A percentile compares a stretch with the other conserved stretches of the same genome.
phyloP scores from a whole-genome alignment of 108 stramenopile genomes.

The Poteriospumella lacustris region DNA sequence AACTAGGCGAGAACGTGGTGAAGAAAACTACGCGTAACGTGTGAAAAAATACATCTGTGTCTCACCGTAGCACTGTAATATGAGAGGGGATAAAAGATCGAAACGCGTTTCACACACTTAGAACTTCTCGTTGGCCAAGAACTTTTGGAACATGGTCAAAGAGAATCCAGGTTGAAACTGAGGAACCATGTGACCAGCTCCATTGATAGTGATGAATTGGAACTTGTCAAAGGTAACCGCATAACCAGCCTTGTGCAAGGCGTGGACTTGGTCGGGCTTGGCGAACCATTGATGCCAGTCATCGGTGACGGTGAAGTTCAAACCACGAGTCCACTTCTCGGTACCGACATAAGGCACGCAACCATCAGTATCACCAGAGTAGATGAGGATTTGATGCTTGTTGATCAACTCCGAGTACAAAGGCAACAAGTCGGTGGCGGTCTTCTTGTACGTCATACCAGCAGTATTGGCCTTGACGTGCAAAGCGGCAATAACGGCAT shows the following conservation, averaged over 20 bases:
- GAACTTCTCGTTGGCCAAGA: conserved; percentile 14
- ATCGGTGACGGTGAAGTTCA: conserved; percentile 11
- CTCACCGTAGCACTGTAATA: too few species aligned
- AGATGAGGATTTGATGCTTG: conserved; percentile 17
- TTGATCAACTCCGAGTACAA: conserved; percentile 10
- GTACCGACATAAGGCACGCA: conserved; percentile 20
- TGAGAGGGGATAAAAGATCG: too few species aligned
- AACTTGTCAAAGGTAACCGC: conserved; percentile 21
- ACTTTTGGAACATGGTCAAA: conserved; percentile 1
- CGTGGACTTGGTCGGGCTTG: neutral
- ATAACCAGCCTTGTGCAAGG: conserved; percentile 18
- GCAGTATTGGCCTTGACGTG: conserved; percentile 17
- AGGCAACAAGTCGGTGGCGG: conserved; percentile 1
- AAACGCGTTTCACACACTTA: neutral
- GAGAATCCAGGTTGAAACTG: conserved; percentile 6
- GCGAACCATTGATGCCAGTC: conserved; percentile 20
- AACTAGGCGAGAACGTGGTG: too few species aligned
- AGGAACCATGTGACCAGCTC: conserved; percentile 24
- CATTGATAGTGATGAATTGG: conserved; percentile 23
- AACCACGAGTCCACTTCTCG: neutral
- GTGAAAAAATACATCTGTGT: too few species aligned
- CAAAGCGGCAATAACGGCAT: neutral
- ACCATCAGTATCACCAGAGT: conserved; percentile 15
- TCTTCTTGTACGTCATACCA: conserved; percentile 21
- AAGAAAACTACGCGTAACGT: too few species aligned